Conservation (phyloP, 2,329 filamentous ascomycete species). For the Fusarium sp. region DNA sequence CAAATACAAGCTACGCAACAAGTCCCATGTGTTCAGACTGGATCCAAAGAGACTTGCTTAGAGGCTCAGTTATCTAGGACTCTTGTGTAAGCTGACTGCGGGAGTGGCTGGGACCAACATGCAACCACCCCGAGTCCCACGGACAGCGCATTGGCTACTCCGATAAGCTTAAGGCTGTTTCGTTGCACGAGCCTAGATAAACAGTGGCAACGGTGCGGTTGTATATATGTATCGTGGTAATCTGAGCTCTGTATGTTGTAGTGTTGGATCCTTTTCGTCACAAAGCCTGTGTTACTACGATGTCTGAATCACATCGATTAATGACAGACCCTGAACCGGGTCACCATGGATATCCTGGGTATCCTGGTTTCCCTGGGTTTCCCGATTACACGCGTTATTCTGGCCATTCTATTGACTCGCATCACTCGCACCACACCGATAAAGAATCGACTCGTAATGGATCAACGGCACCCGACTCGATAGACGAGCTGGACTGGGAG, state of each 20-base stretch:
- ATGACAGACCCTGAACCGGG: conserved; percentile 4
- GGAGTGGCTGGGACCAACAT: neutral
- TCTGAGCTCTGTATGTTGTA: neutral
- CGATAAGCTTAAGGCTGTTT: neutral
- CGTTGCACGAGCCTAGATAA: neutral
- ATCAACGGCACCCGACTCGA: neutral
- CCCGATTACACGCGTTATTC: conserved; percentile 6
- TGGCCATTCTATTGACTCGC: conserved; percentile 2
- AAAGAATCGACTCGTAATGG: neutral
- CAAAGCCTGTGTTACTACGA: neutral
- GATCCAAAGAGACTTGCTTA: too few species aligned
- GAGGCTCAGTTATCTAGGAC: neutral
- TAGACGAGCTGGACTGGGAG: conserved; percentile 10
- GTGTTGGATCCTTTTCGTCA: neutral
- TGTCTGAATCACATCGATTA: neutral
- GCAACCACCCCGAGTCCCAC: neutral
- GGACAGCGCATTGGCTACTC: neutral
- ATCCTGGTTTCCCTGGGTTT: conserved; percentile 9
- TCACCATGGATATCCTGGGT: neutral
- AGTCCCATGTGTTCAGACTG: neutral
- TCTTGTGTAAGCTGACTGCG: conserved; percentile 1
- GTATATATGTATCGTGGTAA: conserved; percentile 9
- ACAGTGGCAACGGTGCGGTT: neutral
- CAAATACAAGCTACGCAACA: neutral
- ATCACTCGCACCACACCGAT: neutral